Evolutionary conservation across 169 alveolate genomes (phyloP), one percentile per base, ranked within the genome.

Genomic region (Cryptosporidium andersoni): DNA sequence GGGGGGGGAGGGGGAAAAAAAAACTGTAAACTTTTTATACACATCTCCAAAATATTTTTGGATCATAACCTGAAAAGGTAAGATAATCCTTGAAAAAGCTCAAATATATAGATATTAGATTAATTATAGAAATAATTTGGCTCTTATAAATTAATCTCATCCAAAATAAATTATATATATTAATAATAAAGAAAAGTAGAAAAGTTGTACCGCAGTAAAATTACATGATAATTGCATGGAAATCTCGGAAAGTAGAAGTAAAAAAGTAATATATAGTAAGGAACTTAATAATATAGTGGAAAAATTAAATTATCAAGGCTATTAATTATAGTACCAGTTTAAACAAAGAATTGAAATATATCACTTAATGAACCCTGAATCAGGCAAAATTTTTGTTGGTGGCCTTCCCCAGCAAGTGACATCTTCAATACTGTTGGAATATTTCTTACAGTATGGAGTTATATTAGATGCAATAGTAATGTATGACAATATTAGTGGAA

Each of bases 401-500:
- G 93, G 93, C 4, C 89, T 90, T 37, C 68, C 88, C 9, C 91
- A 88, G 25, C 89, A 81, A 47, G 88, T 85, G 37, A 90, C 93
- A 4, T 53, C 88, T 9, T 89, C 89, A 2, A 47, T 66, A 11
- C 49, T 90, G 25, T 66, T 64, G 62, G 91, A 55, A 5, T 89
- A 91, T 88, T 91, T 91, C 51, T 51, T 52, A 37, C 51, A 64
- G 53, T 89, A 51, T 68, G 94, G 94, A 3, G 53, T 40, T n/a
- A 88, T 91, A n/a, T 67, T 80, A 58, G 94, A 89, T 39, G 82
- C 90, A 63, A 64, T 88, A 11, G 82, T 92, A 16, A 91, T 92
- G 95, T 55, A 74, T 48, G 95, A 92, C 43, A 88, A 88, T 36
- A 82, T 64, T 6, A 89, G 92, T 14, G 95, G 95, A 25, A 67